A percentile compares a stretch with the other conserved stretches of the same genome.
These are phyloP conservation scores for Fusarium sp. DNA, from an alignment of 2,329 filamentous ascomycete genomes.

Conservation along the genomic window DNA sequence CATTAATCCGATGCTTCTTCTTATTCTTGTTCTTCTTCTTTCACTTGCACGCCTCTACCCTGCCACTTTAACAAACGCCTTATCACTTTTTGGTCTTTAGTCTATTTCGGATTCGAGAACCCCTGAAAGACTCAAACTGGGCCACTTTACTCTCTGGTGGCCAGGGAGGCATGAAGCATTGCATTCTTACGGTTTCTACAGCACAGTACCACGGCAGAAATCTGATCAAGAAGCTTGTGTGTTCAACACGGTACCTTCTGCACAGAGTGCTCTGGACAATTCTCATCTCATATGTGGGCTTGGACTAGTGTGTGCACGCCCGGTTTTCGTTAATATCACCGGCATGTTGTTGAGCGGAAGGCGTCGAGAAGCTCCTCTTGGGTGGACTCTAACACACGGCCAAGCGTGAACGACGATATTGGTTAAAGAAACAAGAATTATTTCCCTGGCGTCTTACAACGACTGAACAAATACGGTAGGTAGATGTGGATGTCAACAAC, in stretches of 20 bases:
- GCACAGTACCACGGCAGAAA: slow-evolving; percentile 29
- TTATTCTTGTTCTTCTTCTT: not conserved
- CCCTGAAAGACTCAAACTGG: slow-evolving; percentile 40
- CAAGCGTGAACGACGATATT: slow-evolving; percentile 32
- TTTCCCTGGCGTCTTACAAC: slow-evolving; percentile 17
- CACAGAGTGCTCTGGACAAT: slow-evolving; percentile 12
- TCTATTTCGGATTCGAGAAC: slow-evolving; percentile 27
- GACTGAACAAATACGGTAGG: slow-evolving; percentile 32
- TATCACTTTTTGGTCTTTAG: slow-evolving; percentile 18
- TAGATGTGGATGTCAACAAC: slow-evolving; percentile 40
- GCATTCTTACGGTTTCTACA: slow-evolving; percentile 1
- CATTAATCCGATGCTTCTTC: slow-evolving; percentile 29
- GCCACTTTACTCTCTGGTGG: slow-evolving; percentile 26
- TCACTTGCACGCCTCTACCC: slow-evolving; percentile 20
- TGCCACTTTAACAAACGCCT: slow-evolving; percentile 9
- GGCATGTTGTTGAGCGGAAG: slow-evolving; percentile 30
- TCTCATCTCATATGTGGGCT: slow-evolving; percentile 22
- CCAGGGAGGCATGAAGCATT: slow-evolving; percentile 35
- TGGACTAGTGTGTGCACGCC: slow-evolving; percentile 24
- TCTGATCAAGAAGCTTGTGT: slow-evolving; percentile 38
- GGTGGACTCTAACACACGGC: slow-evolving; percentile 30
- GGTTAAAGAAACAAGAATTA: slow-evolving; percentile 32
- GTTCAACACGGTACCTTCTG: slow-evolving; percentile 8
- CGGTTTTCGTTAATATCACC: slow-evolving; percentile 29
- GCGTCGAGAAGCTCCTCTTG: slow-evolving; percentile 21